Evolutionary conservation across 2,329 filamentous ascomycete genomes (phyloP).

Genomic region (Neonectria punicea): DNA sequence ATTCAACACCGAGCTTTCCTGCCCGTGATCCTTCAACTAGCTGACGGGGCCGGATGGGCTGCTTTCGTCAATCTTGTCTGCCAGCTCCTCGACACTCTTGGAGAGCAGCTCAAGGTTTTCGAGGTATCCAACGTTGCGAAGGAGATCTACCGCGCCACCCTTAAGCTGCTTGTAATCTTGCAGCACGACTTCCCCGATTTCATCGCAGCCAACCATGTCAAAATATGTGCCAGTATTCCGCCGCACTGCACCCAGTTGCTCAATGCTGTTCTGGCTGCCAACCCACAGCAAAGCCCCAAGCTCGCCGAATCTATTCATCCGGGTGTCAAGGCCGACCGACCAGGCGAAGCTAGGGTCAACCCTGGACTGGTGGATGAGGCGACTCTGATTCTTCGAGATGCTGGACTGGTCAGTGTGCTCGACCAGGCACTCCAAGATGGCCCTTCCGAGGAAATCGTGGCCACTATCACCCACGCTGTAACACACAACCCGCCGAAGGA

Average conservation of each 20-base stretch:
- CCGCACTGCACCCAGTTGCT: constrained; percentile 87
- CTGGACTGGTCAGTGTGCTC: constrained; percentile 67
- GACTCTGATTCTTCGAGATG: constrained; percentile 62
- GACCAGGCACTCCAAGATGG: constrained; percentile 69
- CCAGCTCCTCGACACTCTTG: constrained; percentile 77
- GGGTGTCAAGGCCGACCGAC: constrained; percentile 78
- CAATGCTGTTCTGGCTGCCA: constrained; percentile 87
- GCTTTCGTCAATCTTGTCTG: constrained; percentile 79
- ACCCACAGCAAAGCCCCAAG: constrained; percentile 76
- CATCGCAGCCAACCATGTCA: constrained; percentile 85
- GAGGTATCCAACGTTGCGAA: constrained; percentile 77
- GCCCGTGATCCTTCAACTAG: constrained; percentile 77
- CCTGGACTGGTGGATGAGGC: constrained; percentile 74
- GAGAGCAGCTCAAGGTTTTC: constrained; percentile 80
- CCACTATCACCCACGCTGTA: constrained; percentile 80
- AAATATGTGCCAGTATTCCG: constrained; percentile 83
- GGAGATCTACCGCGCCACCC: constrained; percentile 84
- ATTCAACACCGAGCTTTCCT: constrained; percentile 88
- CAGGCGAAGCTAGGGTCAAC: constrained; percentile 77
- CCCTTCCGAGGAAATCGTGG: constrained; percentile 76
- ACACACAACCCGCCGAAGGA: constrained; percentile 67
- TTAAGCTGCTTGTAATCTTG: constrained; percentile 85
- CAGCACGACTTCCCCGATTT: constrained; percentile 97
- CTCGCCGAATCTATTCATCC: constrained; percentile 65
- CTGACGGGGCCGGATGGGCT: constrained; percentile 78